Conservation (phyloP, 371 early-diverging fungal species). For the Mortierella sp. region DNA sequence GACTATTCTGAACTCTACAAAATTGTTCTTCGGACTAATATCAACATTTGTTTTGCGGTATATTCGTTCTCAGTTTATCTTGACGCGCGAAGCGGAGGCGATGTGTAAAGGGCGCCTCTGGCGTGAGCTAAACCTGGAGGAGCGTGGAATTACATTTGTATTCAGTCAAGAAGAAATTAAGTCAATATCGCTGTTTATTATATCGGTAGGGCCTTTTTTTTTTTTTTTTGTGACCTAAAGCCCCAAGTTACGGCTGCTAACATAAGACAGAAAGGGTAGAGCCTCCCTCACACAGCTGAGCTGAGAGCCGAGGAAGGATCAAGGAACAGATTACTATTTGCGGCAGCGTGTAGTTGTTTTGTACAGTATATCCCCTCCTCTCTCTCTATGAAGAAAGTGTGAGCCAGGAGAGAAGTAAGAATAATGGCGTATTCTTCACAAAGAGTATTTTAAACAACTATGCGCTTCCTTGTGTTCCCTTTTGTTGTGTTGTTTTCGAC, state of each 20-base stretch:
- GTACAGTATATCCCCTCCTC: background rate
- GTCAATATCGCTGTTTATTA: background rate
- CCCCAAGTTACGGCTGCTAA: background rate
- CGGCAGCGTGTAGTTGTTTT: too few relatives aligned
- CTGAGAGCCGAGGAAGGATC: background rate
- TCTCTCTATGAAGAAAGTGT: background rate
- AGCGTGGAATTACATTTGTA: too few relatives aligned
- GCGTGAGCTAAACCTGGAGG: background rate
- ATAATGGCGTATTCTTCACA: background rate
- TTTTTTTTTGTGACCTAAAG: background rate
- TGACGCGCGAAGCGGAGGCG: background rate
- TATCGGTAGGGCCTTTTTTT: background rate
- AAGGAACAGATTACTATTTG: background rate
- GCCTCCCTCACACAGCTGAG: conserved; percentile 6
- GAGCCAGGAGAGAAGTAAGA: background rate
- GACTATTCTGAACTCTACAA: too few relatives aligned
- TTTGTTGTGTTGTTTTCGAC: background rate
- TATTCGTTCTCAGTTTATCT: conserved; percentile 5
- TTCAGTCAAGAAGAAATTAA: background rate
- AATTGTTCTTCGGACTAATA: too few relatives aligned
- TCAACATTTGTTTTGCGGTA: too few relatives aligned
- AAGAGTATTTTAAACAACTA: background rate
- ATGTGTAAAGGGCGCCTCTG: background rate
- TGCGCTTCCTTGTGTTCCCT: too few relatives aligned
- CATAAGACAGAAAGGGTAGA: background rate